Percentiles rank a stretch among this genome's conserved stretches.
These are phyloP conservation scores for Mortierella sp. DNA, from an alignment of 371 early-diverging fungal species.

Conservation along the genomic window DNA sequence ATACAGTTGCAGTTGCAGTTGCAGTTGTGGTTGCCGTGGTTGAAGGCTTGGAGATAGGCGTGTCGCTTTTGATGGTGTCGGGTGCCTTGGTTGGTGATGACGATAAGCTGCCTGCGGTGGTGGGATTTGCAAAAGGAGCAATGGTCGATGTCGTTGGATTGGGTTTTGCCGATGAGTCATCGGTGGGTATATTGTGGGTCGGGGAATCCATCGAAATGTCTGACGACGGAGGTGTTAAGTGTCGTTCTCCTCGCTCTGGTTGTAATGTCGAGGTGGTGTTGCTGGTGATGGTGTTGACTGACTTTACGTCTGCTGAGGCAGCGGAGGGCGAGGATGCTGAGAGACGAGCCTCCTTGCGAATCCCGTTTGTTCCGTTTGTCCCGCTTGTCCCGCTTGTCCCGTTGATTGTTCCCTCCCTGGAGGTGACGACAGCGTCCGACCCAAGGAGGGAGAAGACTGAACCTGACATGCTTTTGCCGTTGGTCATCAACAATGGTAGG, in stretches of 20 bases:
- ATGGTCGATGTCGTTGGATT: background rate
- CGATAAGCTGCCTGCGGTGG: background rate
- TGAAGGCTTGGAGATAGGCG: background rate
- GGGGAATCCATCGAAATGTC: background rate
- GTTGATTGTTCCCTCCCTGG: constrained; percentile 10
- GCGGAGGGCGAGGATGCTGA: background rate
- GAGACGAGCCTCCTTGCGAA: background rate
- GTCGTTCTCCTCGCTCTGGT: background rate
- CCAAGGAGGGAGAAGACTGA: constrained; percentile 30
- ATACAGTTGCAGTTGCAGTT: background rate
- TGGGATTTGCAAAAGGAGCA: background rate
- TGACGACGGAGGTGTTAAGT: background rate
- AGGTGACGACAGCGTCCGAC: constrained; percentile 11
- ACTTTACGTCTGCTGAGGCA: background rate
- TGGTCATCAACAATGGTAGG: constrained; percentile 46
- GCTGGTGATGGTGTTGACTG: background rate
- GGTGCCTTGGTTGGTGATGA: background rate
- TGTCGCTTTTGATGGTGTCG: background rate
- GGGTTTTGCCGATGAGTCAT: background rate
- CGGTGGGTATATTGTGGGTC: constrained; percentile 10
- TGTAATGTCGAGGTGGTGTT: background rate
- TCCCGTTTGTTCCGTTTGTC: constrained; percentile 3
- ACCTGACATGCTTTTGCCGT: constrained; percentile 37
- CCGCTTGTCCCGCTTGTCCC: background rate
- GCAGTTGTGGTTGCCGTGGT: background rate